Evolutionary conservation across 106 monocot genomes (phyloP), one percentile per base, ranked within the genome.

Genomic region (Cymbidium sinense): DNA sequence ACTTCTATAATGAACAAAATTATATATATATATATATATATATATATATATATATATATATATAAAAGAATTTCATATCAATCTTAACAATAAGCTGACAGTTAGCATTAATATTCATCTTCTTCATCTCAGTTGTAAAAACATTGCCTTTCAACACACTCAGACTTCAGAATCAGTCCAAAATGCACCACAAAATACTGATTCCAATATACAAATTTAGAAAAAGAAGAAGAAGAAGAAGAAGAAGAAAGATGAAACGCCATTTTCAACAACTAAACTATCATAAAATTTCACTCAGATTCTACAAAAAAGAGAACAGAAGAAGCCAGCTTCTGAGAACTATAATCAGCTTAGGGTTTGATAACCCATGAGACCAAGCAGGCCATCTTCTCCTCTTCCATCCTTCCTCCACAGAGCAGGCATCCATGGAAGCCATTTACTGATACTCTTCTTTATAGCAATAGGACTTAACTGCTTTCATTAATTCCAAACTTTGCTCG

Each of bases 401-500:
- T 82, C 81, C 77, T 69, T 89, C 75, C 77, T 83, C 19, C 55
- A 9, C n/a, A 92, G 69, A 61, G 83, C 50, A 79, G 93, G 82
- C 64, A 96, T 77, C 93, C 93, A 93, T 8, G 93, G 91, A 75
- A 96, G 91, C 34, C 93, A 65, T 81, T 89, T 93, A 30, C 50
- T 84, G 41, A 95, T 83, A 34, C 87, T 83, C 75, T 87, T 87
- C 75, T 80, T 84, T 50, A 86, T 51, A 35, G 80, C 21, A 29
- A 15, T 84, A 25, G 71, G 47, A 76, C 79, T 83, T 4, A 43
- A 29, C 75, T 52, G 73, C 50, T 62, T 81, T 88, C 93, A 67
- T 86, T 86, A 61, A 93, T 91, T 17, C 96, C 96, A 81, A 85
- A 96, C 79, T 91, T 96, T 43, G 93, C 89, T 70, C 93, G 85